Evolutionary conservation across 2,329 filamentous ascomycete genomes (phyloP).

Genomic region (Pseudopyricularia javanii): DNA sequence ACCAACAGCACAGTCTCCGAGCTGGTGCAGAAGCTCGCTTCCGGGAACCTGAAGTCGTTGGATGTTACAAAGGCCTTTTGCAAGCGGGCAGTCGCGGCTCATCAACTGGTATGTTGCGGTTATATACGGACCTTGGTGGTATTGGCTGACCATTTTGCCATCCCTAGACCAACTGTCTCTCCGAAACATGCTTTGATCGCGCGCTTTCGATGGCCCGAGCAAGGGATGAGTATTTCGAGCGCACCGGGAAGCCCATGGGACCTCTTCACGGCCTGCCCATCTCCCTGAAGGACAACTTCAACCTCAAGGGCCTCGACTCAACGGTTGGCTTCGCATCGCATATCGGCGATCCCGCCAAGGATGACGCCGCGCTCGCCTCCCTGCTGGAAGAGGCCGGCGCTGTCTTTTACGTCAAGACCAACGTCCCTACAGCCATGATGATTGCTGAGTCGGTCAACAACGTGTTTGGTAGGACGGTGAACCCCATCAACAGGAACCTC

Average conservation of each 20-base stretch:
- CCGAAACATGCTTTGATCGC: constrained; percentile 39
- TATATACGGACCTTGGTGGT: not conserved
- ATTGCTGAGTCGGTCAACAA: constrained; percentile 57
- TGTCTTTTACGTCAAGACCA: constrained; percentile 45
- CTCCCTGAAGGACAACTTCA: constrained; percentile 61
- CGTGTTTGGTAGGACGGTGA: constrained; percentile 48
- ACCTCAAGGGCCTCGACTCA: constrained; percentile 45
- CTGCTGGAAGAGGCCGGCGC: constrained; percentile 35
- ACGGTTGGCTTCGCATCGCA: constrained; percentile 53
- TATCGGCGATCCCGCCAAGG: constrained; percentile 40
- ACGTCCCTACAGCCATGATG: constrained; percentile 54
- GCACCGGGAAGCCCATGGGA: constrained; percentile 35
- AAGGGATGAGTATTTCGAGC: constrained; percentile 36
- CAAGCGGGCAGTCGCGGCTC: constrained; percentile 23
- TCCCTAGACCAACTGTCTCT: constrained; percentile 31
- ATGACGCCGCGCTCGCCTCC: constrained; percentile 25
- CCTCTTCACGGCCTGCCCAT: constrained; percentile 55
- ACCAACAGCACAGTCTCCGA: constrained; percentile 19
- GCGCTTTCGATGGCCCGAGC: constrained; percentile 33
- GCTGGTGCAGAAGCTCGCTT: constrained; percentile 20
- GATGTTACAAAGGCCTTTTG: constrained; percentile 22
- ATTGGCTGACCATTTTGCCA: not conserved
- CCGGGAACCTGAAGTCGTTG: constrained; percentile 22
- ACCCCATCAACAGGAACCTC: constrained; percentile 44
- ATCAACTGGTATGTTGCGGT: constrained; percentile 17